Conservation (phyloP, 208 protist species). For the Trypanosoma lewisi region DNA sequence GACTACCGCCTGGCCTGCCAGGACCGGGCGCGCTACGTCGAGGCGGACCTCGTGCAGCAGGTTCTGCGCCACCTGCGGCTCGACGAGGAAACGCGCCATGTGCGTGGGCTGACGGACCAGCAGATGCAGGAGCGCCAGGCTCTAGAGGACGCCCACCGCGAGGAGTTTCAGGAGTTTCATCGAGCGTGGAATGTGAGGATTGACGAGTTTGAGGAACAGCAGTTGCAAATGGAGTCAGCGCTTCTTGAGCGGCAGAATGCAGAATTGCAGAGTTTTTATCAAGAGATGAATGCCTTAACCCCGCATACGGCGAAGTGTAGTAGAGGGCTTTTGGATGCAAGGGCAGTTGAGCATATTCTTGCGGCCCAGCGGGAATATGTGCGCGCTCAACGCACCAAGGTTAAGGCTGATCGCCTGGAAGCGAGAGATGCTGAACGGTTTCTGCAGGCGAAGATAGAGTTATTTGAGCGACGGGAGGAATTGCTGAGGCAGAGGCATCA, state of each 20-base stretch:
- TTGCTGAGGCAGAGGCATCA: constrained; percentile 67
- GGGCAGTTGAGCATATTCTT: constrained; percentile 80
- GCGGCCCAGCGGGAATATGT: constrained; percentile 88
- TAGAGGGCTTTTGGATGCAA: constrained; percentile 70
- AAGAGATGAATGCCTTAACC: constrained; percentile 59
- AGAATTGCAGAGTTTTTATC: constrained; percentile 73
- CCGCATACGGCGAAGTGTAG: constrained; percentile 67
- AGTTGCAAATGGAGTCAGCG: constrained; percentile 72
- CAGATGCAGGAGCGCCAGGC: constrained; percentile 83
- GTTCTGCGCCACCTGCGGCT: constrained; percentile 84
- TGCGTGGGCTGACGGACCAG: constrained; percentile 83
- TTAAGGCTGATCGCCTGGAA: constrained; percentile 74
- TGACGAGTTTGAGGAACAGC: constrained; percentile 82
- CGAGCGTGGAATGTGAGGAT: constrained; percentile 84
- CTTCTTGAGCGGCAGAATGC: constrained; percentile 90
- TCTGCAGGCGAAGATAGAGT: constrained; percentile 42
- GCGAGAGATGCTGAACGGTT: constrained; percentile 67
- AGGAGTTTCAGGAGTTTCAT: constrained; percentile 88
- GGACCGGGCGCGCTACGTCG: constrained; percentile 82
- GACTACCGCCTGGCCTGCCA: constrained; percentile 83
- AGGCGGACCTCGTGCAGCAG: constrained; percentile 91
- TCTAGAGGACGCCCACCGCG: constrained; percentile 83
- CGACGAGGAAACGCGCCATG: constrained; percentile 87
- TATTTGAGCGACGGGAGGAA: constrained; percentile 67
- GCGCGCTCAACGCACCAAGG: constrained; percentile 75